Conservation (phyloP, 805 yeast species). For the Wickerhamomyces strasburgensis region DNA sequence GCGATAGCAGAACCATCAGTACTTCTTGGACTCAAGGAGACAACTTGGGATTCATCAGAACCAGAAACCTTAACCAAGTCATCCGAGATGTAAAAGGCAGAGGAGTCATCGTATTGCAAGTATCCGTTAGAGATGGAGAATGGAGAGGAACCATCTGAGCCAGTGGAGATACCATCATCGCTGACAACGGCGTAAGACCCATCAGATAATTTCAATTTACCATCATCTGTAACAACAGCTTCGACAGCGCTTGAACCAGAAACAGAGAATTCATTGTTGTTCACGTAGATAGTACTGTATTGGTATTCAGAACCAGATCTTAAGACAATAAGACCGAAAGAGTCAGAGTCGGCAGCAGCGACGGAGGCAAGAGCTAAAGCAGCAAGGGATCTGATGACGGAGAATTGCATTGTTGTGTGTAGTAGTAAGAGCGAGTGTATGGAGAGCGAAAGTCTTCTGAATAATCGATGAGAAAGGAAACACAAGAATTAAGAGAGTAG, state of each 20-base stretch:
- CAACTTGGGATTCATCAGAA: slow-evolving; percentile 12
- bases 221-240: slow-evolving; percentile 28
- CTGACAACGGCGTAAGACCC: slow-evolving; percentile 27
- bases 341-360: slow-evolving; percentile 33
- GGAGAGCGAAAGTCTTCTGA: no score
- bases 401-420: slow-evolving; percentile 22
- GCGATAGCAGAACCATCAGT: slow-evolving; percentile 26
- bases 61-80: slow-evolving; percentile 11
- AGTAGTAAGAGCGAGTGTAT: no score
- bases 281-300: slow-evolving; percentile 22
- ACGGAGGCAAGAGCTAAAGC: slow-evolving; percentile 26
- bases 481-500: no score
- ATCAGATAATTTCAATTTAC: slow-evolving; percentile 27
- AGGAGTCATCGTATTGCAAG: slow-evolving; percentile 31
- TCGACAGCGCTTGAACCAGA: slow-evolving; percentile 12
- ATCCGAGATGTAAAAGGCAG: slow-evolving; percentile 36
- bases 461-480: no score
- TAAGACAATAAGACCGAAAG: slow-evolving; percentile 31
- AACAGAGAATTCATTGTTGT: slow-evolving; percentile 15
- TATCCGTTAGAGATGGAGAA: slow-evolving; percentile 35
- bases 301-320: slow-evolving; percentile 34
- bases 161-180: slow-evolving; percentile 24
- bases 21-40: slow-evolving; percentile 8
- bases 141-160: slow-evolving; percentile 31
- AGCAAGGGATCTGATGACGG: slow-evolving; percentile 20